Evolutionary conservation across 2,329 filamentous ascomycete genomes (phyloP), one percentile per base, ranked within the genome.

Genomic region (Nakataea oryzae): DNA sequence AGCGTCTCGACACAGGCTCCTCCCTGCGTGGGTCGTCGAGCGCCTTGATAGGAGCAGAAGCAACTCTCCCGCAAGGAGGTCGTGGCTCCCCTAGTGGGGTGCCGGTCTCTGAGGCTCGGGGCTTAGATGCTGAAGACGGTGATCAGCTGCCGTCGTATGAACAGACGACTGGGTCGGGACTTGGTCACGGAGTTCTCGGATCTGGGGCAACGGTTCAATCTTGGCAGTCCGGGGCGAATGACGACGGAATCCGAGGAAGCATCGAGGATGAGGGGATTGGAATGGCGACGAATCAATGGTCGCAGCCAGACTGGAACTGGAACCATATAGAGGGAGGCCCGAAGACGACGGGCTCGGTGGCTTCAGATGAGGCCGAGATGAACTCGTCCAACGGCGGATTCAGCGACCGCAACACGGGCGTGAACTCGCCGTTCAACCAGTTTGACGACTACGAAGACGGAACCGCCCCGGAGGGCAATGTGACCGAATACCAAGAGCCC

Each of bases 11-110:
- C 87, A 87, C 76, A 76, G 80, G 82, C 86, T 91, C 85, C 85
- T 93, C 87, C 87, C 88, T 80, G 81, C 86, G 79, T 93, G 91
- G 90, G 84, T 93, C 87, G 88, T 90, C 90, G 90, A 91, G 88
- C 89, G 88, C 84, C 84, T 90, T 83, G 82, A 82, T 74, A 83
- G 86, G 80, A 90, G 86, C 80, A 83, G 89, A 76, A 91, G 88
- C 81, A 86, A 85, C 75, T 89, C 86, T 75, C 85, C 87, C 72
- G 81, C 81, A 72, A 77, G 83, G 74, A 81, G 82, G 76, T 80
- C 82, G 72, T 86, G 83, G 83, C 82, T 82, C 76, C 75, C 78
- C 71, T 74, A 78, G 70, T 67, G 71, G 70, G 66, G 70, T 24
- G 47, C 27, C 27, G 34, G 58, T 26, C 34, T 41, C 58, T 41